Base-by-base conservation (phyloP, 352 stramenopile species). In the Pythium biforme region DNA sequence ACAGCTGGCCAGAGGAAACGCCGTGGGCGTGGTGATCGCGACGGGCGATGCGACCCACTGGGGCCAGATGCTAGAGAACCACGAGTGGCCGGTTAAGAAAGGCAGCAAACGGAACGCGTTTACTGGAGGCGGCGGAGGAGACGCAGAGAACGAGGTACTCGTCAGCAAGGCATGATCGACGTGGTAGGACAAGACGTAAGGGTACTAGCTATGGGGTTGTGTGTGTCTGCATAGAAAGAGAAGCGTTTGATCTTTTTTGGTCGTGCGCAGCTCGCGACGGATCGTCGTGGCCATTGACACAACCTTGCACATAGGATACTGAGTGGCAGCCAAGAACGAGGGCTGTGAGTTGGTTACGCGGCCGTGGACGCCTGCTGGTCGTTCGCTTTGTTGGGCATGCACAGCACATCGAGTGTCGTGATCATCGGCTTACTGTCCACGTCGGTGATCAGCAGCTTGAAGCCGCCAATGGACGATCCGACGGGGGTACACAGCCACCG, bases 11-110 rank as follows among this genome's bases (percentile, higher is more conserved):
- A 71, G 78, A 47, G 85, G 85, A 1, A 72, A 47, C 7, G 81
- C 76, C 10, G 68, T 92, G 3, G 79, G 72, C 27, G 78, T 94
- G 20, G 85, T 94, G 37, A 72, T 94, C 43, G 73, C 81, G 7
- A 94, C 83, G 23, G 85, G 85, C 46, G 76, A 94, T 60, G 66
- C 70, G 55, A 92, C 83, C 6, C 52, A 89, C 10, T 94, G 85
- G 85, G 85, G 83, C 20, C 72, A 76, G 20, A 59, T 92, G 54
- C 55, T 94, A 5, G 56, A 69, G 41, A 66, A 79, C 17, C 77
- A 92, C 39, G 65, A 80, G 47, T 94, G 85, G 85, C 81, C 85
- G 0, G 53, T 73, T 15, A 59, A 39, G n/a, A 20, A 22, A n/a
- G 5, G 27, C 8, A 55, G 12, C 22, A 34, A 51, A 45, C n/a